A percentile compares a stretch with the other conserved stretches of the same genome.
These are phyloP conservation scores for Vaccinium darrowii DNA, from an alignment of 148 eudicot species.

Conservation along the genomic window DNA sequence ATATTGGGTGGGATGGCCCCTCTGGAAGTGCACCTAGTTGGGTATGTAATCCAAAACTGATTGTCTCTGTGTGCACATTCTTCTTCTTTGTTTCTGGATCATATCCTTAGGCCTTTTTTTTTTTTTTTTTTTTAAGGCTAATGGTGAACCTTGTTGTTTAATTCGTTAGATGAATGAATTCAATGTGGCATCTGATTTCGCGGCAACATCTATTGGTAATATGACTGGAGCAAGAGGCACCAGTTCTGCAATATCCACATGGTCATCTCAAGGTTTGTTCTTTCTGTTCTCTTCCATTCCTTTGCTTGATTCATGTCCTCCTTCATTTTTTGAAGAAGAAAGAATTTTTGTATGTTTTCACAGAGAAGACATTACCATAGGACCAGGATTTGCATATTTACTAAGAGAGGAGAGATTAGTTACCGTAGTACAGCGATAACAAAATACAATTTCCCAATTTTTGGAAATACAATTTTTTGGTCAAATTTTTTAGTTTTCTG, in stretches of 20 bases:
- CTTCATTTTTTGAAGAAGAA: neutral
- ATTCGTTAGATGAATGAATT: constrained; percentile 43
- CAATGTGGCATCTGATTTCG: constrained; percentile 41
- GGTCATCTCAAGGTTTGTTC: constrained; percentile 65
- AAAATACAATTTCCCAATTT: no score
- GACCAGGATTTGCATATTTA: neutral
- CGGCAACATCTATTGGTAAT: constrained; percentile 50
- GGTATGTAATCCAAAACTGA: constrained; percentile 32
- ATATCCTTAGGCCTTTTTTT: neutral
- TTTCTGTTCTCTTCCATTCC: neutral
- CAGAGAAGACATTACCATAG: neutral
- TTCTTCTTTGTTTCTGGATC: neutral
- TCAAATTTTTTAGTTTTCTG: no score
- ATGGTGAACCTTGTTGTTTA: neutral
- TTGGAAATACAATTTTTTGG: no score
- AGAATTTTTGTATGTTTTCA: neutral
- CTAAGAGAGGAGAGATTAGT: neutral
- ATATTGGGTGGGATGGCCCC: constrained; percentile 70
- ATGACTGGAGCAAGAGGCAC: constrained; percentile 28
- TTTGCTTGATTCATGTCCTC: neutral
- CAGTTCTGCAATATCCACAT: constrained; percentile 46
- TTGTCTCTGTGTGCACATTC: neutral
- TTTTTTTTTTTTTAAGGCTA: no score
- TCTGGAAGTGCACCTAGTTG: constrained; percentile 65
- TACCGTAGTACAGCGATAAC: neutral